phyloP scores from a whole-genome alignment of 495 filamentous ascomycete genomes.

The Penicillium taxi region DNA sequence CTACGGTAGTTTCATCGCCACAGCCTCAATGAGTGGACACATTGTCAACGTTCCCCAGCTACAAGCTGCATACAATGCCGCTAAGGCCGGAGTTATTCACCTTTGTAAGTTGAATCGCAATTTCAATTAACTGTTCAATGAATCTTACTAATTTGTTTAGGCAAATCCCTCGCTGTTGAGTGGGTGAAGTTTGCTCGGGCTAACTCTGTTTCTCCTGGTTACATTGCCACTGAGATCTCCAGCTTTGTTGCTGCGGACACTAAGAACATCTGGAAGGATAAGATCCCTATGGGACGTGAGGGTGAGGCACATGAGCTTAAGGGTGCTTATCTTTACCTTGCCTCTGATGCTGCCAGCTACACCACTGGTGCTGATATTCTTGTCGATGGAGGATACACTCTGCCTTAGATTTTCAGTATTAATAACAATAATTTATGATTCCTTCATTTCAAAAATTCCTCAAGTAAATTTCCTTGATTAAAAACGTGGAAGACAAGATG shows the following conservation, averaged over 20 bases:
- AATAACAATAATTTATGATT: no score
- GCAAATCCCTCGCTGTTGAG: slow-evolving; percentile 72
- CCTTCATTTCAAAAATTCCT: no score
- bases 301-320: slow-evolving; percentile 65
- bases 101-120: slow-evolving; percentile 48
- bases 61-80: slow-evolving; percentile 80
- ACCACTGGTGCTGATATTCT: slow-evolving; percentile 72
- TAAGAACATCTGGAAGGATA: slow-evolving; percentile 64
- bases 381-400: slow-evolving; percentile 55
- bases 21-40: slow-evolving; percentile 75
- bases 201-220: slow-evolving; percentile 80
- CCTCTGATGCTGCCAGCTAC: slow-evolving; percentile 74
- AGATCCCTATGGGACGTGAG: slow-evolving; percentile 69
- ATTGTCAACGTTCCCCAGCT: slow-evolving; percentile 84
- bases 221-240: slow-evolving; percentile 79
- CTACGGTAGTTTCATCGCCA: slow-evolving; percentile 68
- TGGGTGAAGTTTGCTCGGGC: slow-evolving; percentile 79
- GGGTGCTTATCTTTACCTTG: slow-evolving; percentile 82
- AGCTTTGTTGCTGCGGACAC: slow-evolving; percentile 61
- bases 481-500: no score
- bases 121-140: background rate
- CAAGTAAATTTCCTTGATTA: no score
- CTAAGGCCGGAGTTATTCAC: slow-evolving; percentile 79
- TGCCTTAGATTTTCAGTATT: slow-evolving; percentile 22
- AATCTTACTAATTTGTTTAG: slow-evolving; percentile 20